Evolutionary conservation across 495 filamentous ascomycete species (phyloP).

Genomic region (Monascus purpureus): DNA sequence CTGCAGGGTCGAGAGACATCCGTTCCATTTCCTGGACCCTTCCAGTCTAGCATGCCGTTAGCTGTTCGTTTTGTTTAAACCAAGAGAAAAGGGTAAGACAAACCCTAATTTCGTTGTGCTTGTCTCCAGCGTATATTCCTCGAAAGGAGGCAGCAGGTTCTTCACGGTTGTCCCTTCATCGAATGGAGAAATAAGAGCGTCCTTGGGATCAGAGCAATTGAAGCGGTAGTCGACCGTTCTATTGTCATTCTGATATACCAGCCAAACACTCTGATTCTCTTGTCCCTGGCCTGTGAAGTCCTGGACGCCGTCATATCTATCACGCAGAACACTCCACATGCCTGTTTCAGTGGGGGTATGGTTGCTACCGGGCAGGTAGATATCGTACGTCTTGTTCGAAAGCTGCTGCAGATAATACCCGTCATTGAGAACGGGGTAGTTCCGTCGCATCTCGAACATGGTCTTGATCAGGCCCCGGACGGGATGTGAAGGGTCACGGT

Average conservation of each 20-base stretch:
- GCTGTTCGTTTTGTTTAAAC: too few species aligned
- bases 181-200: constrained; percentile 30
- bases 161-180: constrained; percentile 27
- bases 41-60: constrained; percentile 10
- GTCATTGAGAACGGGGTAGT: constrained; percentile 34
- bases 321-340: constrained; percentile 30
- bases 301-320: constrained; percentile 20
- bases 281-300: constrained; percentile 26
- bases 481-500: constrained; percentile 36
- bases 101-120: constrained; percentile 13
- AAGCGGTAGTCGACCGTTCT: constrained; percentile 24
- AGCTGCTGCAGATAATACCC: constrained; percentile 27
- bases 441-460: constrained; percentile 32
- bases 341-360: constrained; percentile 31
- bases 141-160: constrained; percentile 36
- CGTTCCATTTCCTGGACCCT: constrained; percentile 19
- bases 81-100: not conserved
- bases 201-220: constrained; percentile 21
- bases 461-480: constrained; percentile 28
- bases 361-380: constrained; percentile 29
- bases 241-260: constrained; percentile 35
- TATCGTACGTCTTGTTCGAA: constrained; percentile 24
- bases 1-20: constrained; percentile 32
- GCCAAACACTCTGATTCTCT: constrained; percentile 34
- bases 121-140: constrained; percentile 22